A percentile compares a stretch with the other conserved stretches of the same genome.
Evolutionary conservation across 352 stramenopile species (phyloP).

Genomic region (Phytophthora cryptogea): DNA sequence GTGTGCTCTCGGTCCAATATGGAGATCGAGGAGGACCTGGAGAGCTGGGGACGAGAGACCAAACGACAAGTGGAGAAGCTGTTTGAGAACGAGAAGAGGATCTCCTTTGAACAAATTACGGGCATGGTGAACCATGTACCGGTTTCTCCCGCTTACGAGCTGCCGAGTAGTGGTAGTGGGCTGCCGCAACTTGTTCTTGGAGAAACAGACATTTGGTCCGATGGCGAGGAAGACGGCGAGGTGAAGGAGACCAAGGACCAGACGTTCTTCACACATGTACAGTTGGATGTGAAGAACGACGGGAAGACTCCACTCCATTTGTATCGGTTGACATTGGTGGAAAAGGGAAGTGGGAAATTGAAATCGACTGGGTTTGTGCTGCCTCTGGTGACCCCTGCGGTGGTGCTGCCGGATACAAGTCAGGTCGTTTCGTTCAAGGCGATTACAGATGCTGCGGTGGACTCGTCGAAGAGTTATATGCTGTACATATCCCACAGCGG

Average conservation of each 20-base stretch:
- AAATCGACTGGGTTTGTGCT: constrained; percentile 26
- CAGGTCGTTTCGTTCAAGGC: constrained; percentile 37
- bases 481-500: constrained; percentile 75
- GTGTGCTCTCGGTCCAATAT: constrained; percentile 55
- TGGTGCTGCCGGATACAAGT: constrained; percentile 33
- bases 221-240: constrained; percentile 21
- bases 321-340: constrained; percentile 41
- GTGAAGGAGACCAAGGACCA: constrained; percentile 2
- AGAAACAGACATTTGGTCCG: constrained; percentile 42
- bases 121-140: constrained; percentile 36
- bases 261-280: constrained; percentile 40
- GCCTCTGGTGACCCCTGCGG: constrained; percentile 35
- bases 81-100: constrained; percentile 32
- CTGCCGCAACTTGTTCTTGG: constrained; percentile 47
- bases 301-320: constrained; percentile 57
- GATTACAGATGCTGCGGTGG: constrained; percentile 29
- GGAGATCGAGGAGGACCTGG: constrained; percentile 30
- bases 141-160: constrained; percentile 39
- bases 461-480: constrained; percentile 35
- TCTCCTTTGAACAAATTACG: constrained; percentile 27
- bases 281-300: constrained; percentile 43
- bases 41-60: constrained; percentile 30
- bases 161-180: constrained; percentile 43
- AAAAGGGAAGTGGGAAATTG: constrained; percentile 8
- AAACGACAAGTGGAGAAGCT: constrained; percentile 35